Conservation (phyloP, 495 filamentous ascomycete species). For the Aspergillus steynii region DNA sequence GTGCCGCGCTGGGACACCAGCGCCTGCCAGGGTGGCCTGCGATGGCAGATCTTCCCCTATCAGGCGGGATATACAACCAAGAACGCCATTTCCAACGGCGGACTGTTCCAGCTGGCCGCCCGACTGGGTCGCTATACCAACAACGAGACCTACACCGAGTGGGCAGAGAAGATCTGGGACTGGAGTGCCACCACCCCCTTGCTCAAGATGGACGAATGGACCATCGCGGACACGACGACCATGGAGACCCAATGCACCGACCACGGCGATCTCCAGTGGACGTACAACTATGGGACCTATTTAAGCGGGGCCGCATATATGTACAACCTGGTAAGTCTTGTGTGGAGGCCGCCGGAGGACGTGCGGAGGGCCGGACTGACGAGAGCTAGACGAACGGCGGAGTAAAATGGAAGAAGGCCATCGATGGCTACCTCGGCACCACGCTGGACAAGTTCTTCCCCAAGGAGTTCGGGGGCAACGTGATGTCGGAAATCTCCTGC, state of each 20-base stretch:
- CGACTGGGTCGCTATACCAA: constrained; percentile 73
- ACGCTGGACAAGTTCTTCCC: constrained; percentile 55
- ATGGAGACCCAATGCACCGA: constrained; percentile 57
- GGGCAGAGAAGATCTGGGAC: constrained; percentile 70
- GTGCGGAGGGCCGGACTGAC: constrained; percentile 15
- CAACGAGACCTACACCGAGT: constrained; percentile 73
- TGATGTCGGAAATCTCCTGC: constrained; percentile 71
- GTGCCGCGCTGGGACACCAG: constrained; percentile 64
- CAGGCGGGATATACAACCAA: constrained; percentile 82
- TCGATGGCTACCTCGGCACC: constrained; percentile 55
- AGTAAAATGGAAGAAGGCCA: constrained; percentile 56
- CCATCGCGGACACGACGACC: constrained; percentile 67
- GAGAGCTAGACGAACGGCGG: constrained; percentile 39
- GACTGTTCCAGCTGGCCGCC: constrained; percentile 80
- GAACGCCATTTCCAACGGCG: constrained; percentile 76
- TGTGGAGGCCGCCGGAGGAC: neutral
- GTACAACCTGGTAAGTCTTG: constrained; percentile 63
- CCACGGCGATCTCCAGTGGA: constrained; percentile 68
- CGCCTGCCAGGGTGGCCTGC: constrained; percentile 73
- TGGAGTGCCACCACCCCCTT: constrained; percentile 65
- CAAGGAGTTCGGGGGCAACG: constrained; percentile 46
- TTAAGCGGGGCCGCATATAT: constrained; percentile 74
- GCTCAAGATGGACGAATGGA: constrained; percentile 46
- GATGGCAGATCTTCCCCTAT: constrained; percentile 84
- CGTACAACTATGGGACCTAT: constrained; percentile 74